Conservation (phyloP, 768 basidiomycete species). For the Mycena rosella region DNA sequence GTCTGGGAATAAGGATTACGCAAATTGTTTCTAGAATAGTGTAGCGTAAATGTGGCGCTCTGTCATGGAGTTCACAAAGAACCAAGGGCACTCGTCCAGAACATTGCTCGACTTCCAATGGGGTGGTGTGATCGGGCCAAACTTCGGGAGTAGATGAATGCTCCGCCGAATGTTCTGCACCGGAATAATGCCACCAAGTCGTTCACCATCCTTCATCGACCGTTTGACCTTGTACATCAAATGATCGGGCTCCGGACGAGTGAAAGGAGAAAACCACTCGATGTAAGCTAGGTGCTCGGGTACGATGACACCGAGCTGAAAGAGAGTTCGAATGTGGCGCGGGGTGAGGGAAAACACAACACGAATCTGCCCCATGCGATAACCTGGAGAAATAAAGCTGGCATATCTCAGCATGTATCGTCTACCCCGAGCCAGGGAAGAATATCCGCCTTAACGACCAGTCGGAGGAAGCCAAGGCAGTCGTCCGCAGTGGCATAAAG, state of each 20-base stretch:
- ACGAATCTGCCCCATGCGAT: neutral
- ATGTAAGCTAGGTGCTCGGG: neutral
- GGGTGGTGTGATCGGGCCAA: neutral
- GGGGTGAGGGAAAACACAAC: neutral
- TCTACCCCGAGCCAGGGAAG: neutral
- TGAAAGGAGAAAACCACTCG: conserved; percentile 1
- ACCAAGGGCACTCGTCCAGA: neutral
- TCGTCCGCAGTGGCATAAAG: neutral
- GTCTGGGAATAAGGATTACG: too few relatives aligned
- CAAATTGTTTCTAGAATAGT: too few relatives aligned
- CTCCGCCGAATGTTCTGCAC: neutral
- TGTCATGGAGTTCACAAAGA: too few relatives aligned
- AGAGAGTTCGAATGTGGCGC: neutral
- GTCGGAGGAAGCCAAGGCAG: neutral
- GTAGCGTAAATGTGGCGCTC: too few relatives aligned
- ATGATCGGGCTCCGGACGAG: neutral
- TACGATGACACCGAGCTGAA: neutral
- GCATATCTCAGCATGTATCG: neutral
- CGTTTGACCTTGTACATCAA: conserved; percentile 1
- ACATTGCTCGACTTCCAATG: neutral
- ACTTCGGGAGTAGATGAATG: too few relatives aligned
- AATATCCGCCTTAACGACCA: neutral
- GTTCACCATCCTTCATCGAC: neutral
- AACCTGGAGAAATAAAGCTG: too few relatives aligned
- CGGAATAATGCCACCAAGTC: too few relatives aligned